Evolutionary conservation across 352 stramenopile species (phyloP), one percentile per base, ranked within the genome.

Genomic region (Pythium pyrilobum): DNA sequence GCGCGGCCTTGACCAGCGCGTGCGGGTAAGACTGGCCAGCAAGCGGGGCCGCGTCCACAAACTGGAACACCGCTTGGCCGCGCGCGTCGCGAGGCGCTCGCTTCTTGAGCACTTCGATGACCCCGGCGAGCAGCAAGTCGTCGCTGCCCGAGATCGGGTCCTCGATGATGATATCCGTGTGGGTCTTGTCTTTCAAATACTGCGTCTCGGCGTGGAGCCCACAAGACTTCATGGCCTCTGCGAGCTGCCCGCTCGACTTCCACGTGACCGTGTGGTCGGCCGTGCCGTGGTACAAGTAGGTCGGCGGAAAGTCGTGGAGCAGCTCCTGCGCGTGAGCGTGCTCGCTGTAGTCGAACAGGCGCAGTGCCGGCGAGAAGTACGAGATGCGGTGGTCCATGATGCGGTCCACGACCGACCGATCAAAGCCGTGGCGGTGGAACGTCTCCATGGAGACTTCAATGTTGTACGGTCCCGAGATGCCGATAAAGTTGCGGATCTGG

Each of bases 131-230:
- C 34, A 89, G 34, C 33, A 82, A 72, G 51, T 89, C 72, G 57
- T 89, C 74, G 50, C 39, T 50, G 41, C 78, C 78, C 16, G 72
- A 45, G 28, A 87, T 89, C 11, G 78, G 78, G 56, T 89, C 78
- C 56, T 97, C 90, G 42, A 97, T 83, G 58, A 97, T 97, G 21
- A 89, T 85, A 69, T 97, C 90, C 5, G 90, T 97, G 63, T 97
- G 90, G 16, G 77, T 89, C 79, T 91, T 96, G 52, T 66, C 69
- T 18, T 78, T 52, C 41, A 96, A 97, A 29, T 79, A 82, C 32
- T 77, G 65, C 38, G 74, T 69, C n/a, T 70, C 68, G 13, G 90
- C 80, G 5, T 49, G 53, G 8, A 82, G 52, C 5, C 57, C 65
- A 40, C 74, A 80, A 8, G 71, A 50, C 45, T 67, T 40, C 24